These are phyloP conservation scores for Phytophthora rubi DNA, from an alignment of 352 stramenopile genomes.

Conservation along the genomic window DNA sequence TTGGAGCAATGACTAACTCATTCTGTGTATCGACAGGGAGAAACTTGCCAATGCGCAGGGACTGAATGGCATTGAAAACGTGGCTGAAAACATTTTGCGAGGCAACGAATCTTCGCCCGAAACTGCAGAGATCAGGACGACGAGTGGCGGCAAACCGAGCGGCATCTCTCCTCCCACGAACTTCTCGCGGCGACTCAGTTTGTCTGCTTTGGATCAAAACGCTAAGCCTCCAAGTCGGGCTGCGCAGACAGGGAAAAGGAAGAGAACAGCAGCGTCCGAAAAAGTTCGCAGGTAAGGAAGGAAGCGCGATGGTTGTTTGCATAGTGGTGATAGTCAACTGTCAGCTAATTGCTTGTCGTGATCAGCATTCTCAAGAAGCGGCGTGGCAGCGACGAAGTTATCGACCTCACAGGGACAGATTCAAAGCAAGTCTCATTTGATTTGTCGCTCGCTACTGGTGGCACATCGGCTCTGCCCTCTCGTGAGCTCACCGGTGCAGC, in stretches of 20 bases:
- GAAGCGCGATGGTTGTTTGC: neutral
- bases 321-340: neutral
- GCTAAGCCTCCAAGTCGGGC: conserved; percentile 3
- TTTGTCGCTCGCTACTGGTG: conserved; percentile 28
- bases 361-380: conserved; percentile 80
- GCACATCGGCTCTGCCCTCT: conserved; percentile 22
- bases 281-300: conserved; percentile 52
- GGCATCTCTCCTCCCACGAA: conserved; percentile 44
- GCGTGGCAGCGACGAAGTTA: conserved; percentile 25
- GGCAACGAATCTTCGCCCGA: conserved; percentile 46
- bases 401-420: conserved; percentile 7
- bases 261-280: conserved; percentile 35
- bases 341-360: neutral
- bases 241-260: conserved; percentile 26
- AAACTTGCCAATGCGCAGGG: conserved; percentile 45
- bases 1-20: conserved; percentile 11
- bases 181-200: conserved; percentile 43
- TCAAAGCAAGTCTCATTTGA: conserved; percentile 81
- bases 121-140: conserved; percentile 41
- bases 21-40: conserved; percentile 28
- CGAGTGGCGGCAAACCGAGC: conserved; percentile 35
- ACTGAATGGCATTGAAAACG: conserved; percentile 74
- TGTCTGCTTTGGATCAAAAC: conserved; percentile 33
- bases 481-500: conserved; percentile 37
- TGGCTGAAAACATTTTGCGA: conserved; percentile 77